A percentile compares a stretch with the other conserved stretches of the same genome.
These are phyloP conservation scores for Ceratorhiza oryzae-sativae DNA, from an alignment of 1,284 basidiomycete species.

Conservation along the genomic window DNA sequence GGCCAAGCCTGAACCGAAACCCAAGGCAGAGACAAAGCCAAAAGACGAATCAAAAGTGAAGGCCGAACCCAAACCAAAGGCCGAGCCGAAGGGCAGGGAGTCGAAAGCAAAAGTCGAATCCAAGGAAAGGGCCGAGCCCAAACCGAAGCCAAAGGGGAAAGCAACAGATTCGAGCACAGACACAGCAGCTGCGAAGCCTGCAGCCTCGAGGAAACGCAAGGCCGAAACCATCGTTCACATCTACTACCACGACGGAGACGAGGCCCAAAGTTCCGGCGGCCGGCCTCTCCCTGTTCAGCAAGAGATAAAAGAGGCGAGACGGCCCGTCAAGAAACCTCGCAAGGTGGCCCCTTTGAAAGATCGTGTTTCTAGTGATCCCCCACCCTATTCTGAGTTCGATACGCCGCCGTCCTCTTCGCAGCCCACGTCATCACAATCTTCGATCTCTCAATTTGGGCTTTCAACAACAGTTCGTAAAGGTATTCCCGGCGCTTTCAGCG, in stretches of 20 bases:
- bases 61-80: conserved; percentile 19
- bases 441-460: neutral
- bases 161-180: neutral
- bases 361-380: neutral
- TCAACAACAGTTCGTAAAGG: conserved; percentile 12
- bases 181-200: neutral
- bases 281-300: neutral
- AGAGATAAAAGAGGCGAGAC: neutral
- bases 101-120: conserved; percentile 1
- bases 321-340: conserved; percentile 15
- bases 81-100: neutral
- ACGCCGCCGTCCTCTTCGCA: conserved; percentile 18
- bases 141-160: neutral
- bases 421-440: neutral
- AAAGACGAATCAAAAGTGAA: conserved; percentile 10
- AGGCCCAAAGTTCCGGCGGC: neutral
- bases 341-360: neutral
- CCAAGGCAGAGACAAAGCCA: neutral
- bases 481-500: neutral
- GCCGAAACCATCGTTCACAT: conserved; percentile 25
- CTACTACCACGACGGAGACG: conserved; percentile 24
- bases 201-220: conserved; percentile 18
- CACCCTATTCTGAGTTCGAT: neutral
- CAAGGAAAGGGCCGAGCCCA: conserved; percentile 8
- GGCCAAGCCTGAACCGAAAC: neutral